Evolutionary conservation across 228 moss, liverwort and hornwort genomes (phyloP).

Genomic region (Sphagnum fallax): DNA sequence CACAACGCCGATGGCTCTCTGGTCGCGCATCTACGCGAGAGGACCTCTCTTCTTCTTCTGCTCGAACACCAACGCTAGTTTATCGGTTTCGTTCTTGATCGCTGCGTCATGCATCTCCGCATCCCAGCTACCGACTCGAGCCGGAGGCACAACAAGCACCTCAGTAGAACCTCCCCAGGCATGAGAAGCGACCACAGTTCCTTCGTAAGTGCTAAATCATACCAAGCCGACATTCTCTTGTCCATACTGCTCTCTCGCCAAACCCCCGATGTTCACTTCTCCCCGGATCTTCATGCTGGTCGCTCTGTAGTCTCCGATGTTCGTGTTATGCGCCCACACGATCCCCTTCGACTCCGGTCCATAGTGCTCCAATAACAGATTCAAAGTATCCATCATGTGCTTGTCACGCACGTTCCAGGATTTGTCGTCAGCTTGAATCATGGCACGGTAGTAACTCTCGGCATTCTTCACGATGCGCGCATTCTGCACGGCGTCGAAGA

Average conservation of each 20-base stretch:
- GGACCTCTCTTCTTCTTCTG: not conserved
- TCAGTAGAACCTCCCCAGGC: not conserved
- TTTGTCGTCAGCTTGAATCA: conserved; percentile 7
- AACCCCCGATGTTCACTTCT: conserved; percentile 1
- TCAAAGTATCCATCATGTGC: conserved; percentile 3
- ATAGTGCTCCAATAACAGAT: conserved; percentile 1
- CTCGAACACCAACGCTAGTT: not conserved
- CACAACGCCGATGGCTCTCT: conserved; percentile 5
- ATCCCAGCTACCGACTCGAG: conserved; percentile 2
- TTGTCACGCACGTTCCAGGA: conserved; percentile 4
- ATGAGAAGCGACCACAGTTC: conserved; percentile 5
- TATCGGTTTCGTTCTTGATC: not conserved
- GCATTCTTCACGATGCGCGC: conserved; percentile 7
- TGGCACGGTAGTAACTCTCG: conserved; percentile 3
- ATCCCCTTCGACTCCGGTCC: conserved; percentile 5
- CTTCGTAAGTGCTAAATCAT: conserved; percentile 3
- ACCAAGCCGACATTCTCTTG: not conserved
- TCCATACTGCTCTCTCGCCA: conserved; percentile 2
- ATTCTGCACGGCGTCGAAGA: conserved; percentile 3
- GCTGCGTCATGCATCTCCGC: not conserved
- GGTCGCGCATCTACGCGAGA: not conserved
- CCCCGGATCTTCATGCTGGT: not conserved
- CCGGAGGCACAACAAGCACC: conserved; percentile 1
- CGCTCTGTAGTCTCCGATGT: conserved; percentile 5
- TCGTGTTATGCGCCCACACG: conserved; percentile 6